These are phyloP conservation scores for Endoconidiophora laricicola DNA, from an alignment of 2,329 filamentous ascomycete species.

Conservation along the genomic window DNA sequence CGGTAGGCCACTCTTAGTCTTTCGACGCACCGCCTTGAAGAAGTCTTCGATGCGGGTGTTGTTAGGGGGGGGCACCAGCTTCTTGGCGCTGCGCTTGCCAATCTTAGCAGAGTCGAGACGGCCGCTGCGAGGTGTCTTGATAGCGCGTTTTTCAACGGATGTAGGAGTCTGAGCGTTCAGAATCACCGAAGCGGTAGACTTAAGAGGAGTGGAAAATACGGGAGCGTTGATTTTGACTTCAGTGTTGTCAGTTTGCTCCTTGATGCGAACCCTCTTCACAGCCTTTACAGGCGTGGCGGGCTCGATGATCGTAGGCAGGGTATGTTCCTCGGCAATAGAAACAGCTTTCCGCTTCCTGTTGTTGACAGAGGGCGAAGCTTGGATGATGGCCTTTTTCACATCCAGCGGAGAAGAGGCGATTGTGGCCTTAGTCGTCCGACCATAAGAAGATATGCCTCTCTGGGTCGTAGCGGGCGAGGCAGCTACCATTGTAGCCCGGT, in stretches of 20 bases:
- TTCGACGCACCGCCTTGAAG: conserved; percentile 18
- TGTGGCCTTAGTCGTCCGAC: conserved; percentile 15
- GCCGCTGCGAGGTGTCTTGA: conserved; percentile 13
- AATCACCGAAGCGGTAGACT: not conserved
- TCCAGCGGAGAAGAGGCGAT: conserved; percentile 14
- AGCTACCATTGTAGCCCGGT: conserved; percentile 5
- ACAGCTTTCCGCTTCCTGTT: conserved; percentile 25
- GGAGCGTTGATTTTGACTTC: conserved; percentile 1
- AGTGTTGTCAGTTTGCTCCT: conserved; percentile 8
- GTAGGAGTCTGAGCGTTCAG: conserved; percentile 3
- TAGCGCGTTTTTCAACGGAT: conserved; percentile 7
- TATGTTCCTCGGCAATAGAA: conserved; percentile 17
- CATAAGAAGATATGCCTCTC: conserved; percentile 8
- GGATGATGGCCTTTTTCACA: conserved; percentile 16
- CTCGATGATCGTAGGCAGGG: conserved; percentile 4
- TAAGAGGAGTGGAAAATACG: conserved; percentile 7
- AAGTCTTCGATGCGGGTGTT: conserved; percentile 23
- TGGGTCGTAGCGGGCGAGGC: conserved; percentile 7
- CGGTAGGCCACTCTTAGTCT: conserved; percentile 26
- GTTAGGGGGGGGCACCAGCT: conserved; percentile 10
- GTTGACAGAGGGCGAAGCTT: conserved; percentile 14
- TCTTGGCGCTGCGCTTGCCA: conserved; percentile 11
- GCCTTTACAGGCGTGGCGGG: conserved; percentile 9
- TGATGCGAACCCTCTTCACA: conserved; percentile 12
- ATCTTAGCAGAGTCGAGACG: conserved; percentile 9